Base-by-base conservation (phyloP, 352 stramenopile species). In the Pythium aphanidermatum region DNA sequence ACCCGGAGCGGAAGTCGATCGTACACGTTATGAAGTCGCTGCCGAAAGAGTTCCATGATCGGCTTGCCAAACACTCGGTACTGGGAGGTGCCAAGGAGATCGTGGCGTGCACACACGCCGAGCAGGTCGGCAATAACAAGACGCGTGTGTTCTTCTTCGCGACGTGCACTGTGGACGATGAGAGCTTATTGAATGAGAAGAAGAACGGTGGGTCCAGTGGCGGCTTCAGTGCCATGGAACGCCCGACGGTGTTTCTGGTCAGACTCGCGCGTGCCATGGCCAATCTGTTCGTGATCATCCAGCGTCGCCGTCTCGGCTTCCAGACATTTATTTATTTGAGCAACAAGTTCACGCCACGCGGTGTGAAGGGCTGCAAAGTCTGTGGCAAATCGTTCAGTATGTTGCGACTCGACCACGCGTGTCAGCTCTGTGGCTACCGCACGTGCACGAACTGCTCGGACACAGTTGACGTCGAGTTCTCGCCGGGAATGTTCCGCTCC, bases 1-100 rank as follows among this genome's bases (percentile, higher is more conserved):
- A 48, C 13, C 52, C 44, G 1, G 44, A 60, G 17, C 36, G 32
- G 17, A 47, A 49, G 13, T 20, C 42, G 11, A 37, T 59, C 20
- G 56, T 77, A 27, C 69, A 78, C 45, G 57, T 84, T 21, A 74
- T 72, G 25, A 85, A 82, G 58, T 79, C 70, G 12, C 50, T 85
- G 4, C 73, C 73, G 16, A 75, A 73, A 29, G 53, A 64, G 7
- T 54, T 83, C n/a, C 70, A 85, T 64, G 68, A 83, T 33, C 39
- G 53, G 2, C 41, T 61, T 5, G 53, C 46, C 33, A 61, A 61
- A 37, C 36, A 44, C 60, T 71, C 58, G 19, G 56, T 71, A 23
- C 44, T 71, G 4, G 58, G 50, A n/a, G 62, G 58, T 17, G 48
- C 58, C 13, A 67, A 55, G 19, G 49, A 71, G 38, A 51, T 71